phyloP scores from a whole-genome alignment of 768 basidiomycete genomes.

The Russula sp. region DNA sequence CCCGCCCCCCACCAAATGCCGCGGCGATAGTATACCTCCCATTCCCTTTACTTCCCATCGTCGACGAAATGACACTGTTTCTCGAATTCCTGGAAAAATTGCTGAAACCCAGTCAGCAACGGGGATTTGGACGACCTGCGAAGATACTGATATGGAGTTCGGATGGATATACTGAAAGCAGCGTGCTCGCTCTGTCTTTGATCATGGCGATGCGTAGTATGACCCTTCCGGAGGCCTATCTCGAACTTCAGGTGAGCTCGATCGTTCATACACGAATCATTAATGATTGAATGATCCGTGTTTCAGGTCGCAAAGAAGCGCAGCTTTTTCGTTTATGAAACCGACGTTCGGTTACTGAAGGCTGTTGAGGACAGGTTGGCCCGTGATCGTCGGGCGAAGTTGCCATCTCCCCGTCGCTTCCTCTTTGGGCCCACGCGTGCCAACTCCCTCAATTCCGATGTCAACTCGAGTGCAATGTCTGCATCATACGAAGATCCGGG shows the following conservation, averaged over 20 bases:
- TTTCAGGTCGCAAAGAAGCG: slow-evolving; percentile 56
- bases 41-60: slow-evolving; percentile 64
- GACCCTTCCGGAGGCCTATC: slow-evolving; percentile 83
- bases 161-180: slow-evolving; percentile 92
- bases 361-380: slow-evolving; percentile 58
- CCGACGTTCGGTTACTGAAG: slow-evolving; percentile 70
- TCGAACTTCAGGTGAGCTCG: slow-evolving; percentile 65
- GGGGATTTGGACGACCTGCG: slow-evolving; percentile 45
- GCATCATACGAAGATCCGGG: slow-evolving; percentile 33
- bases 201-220: slow-evolving; percentile 74
- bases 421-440: slow-evolving; percentile 13
- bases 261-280: slow-evolving; percentile 26
- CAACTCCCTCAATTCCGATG: slow-evolving; percentile 12
- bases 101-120: slow-evolving; percentile 45
- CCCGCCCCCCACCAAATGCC: slow-evolving; percentile 67
- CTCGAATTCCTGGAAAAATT: slow-evolving; percentile 67
- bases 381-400: slow-evolving; percentile 32
- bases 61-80: slow-evolving; percentile 57
- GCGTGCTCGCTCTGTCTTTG: slow-evolving; percentile 79
- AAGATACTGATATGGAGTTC: slow-evolving; percentile 79
- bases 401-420: slow-evolving; percentile 22
- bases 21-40: slow-evolving; percentile 70
- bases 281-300: neutral
- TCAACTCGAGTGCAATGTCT: slow-evolving; percentile 34
- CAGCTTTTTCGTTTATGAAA: slow-evolving; percentile 89